Percentiles rank a stretch among this genome's conserved stretches.
phyloP scores from a whole-genome alignment of 2,329 filamentous ascomycete species.

The Cladosporium sp. region DNA sequence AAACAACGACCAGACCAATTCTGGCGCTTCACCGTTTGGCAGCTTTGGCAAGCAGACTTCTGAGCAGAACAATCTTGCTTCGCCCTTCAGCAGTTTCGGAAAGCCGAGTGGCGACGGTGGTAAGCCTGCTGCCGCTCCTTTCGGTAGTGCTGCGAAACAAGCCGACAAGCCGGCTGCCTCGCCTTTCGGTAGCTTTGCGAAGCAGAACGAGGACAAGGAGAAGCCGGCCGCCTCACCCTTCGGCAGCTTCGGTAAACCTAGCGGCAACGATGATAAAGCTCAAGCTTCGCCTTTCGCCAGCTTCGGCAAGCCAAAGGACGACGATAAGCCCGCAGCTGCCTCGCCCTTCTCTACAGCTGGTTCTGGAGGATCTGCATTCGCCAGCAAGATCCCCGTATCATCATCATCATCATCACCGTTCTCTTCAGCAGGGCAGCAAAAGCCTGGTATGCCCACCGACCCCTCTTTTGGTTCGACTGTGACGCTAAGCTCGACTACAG shows the following conservation, averaged over 20 bases:
- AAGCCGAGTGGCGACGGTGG: neutral
- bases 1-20: neutral
- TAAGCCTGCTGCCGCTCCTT: constrained; percentile 20
- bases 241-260: constrained; percentile 22
- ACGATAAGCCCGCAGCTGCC: constrained; percentile 9
- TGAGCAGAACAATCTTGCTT: constrained; percentile 6
- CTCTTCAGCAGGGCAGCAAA: constrained; percentile 13
- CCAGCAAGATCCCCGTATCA: constrained; percentile 11
- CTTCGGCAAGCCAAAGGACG: constrained; percentile 20
- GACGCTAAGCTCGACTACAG: constrained; percentile 32
- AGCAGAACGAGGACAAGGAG: neutral
- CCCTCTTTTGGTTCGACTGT: constrained; percentile 35
- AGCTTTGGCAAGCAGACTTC: neutral
- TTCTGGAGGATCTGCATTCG: constrained; percentile 3
- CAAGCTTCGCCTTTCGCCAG: constrained; percentile 26
- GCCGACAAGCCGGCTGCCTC: constrained; percentile 17
- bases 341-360: constrained; percentile 13
- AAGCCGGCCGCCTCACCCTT: constrained; percentile 23
- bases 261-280: neutral
- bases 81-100: constrained; percentile 5
- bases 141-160: constrained; percentile 25
- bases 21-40: neutral
- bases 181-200: constrained; percentile 27
- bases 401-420: constrained; percentile 18
- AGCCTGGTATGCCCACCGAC: constrained; percentile 12